Conservation (phyloP, 2,329 filamentous ascomycete genomes). For the Ustilaginoidea virens region DNA sequence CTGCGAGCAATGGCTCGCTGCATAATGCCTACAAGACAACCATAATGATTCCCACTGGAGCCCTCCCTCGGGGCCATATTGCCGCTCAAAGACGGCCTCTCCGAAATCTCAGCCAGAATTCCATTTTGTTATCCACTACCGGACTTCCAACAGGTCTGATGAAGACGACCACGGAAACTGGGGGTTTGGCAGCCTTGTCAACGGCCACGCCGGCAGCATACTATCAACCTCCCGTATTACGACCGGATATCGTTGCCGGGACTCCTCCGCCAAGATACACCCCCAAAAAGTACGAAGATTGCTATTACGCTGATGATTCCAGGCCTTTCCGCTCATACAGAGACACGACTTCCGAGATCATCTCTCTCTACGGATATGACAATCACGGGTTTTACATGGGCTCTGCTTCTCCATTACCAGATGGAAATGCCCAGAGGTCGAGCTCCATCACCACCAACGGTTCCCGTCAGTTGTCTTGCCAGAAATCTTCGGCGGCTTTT, state of each 20-base stretch:
- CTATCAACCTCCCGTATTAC: constrained; percentile 13
- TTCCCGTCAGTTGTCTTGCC: constrained; percentile 28
- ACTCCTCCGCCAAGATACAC: constrained; percentile 11
- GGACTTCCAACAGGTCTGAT: constrained; percentile 48
- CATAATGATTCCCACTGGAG: constrained; percentile 10
- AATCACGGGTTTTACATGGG: constrained; percentile 28
- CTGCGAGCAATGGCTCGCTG: constrained; percentile 25
- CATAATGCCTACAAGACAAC: constrained; percentile 16
- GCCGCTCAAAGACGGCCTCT: constrained; percentile 22
- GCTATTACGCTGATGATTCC: constrained; percentile 23
- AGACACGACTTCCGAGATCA: constrained; percentile 37
- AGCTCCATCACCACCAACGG: constrained; percentile 39
- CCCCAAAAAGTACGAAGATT: constrained; percentile 16
- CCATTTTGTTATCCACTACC: constrained; percentile 28
- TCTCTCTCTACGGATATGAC: constrained; percentile 39
- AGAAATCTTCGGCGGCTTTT: constrained; percentile 30
- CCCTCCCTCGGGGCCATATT: constrained; percentile 8
- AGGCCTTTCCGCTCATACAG: constrained; percentile 30
- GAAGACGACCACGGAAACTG: constrained; percentile 49
- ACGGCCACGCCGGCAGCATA: constrained; percentile 15
- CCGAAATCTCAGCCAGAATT: constrained; percentile 27
- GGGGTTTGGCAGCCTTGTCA: constrained; percentile 46
- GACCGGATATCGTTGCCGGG: constrained; percentile 15
- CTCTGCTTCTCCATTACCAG: constrained; percentile 25
- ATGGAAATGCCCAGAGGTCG: constrained; percentile 32